These are phyloP conservation scores for Polychaeton citri DNA, from an alignment of 2,329 filamentous ascomycete genomes.

Conservation along the genomic window DNA sequence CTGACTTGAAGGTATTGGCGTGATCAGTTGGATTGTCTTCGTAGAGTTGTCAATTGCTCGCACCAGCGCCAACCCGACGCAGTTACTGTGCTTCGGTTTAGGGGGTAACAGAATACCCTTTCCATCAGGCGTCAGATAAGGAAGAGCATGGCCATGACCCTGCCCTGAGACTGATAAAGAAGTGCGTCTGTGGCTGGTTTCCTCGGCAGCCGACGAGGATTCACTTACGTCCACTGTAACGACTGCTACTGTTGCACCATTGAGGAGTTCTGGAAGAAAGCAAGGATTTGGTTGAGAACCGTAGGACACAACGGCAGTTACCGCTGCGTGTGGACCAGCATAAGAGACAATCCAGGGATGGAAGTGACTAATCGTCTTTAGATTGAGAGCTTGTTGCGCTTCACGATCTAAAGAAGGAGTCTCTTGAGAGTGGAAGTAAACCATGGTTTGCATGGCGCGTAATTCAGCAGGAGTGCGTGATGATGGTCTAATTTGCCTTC, in stretches of 20 bases:
- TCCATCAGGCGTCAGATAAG: conserved; percentile 45
- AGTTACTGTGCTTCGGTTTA: conserved; percentile 45
- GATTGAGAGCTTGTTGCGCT: conserved; percentile 30
- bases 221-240: conserved; percentile 44
- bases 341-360: conserved; percentile 53
- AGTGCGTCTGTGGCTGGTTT: conserved; percentile 1
- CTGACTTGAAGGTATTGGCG: conserved; percentile 36
- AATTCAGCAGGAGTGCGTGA: conserved; percentile 52
- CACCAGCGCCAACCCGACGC: conserved; percentile 55
- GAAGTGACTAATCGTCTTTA: conserved; percentile 41
- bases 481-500: conserved; percentile 46
- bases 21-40: conserved; percentile 49
- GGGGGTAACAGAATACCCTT: conserved; percentile 36
- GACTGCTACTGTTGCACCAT: conserved; percentile 56
- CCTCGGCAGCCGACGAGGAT: neutral
- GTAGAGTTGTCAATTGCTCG: conserved; percentile 49
- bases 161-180: neutral
- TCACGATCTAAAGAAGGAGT: neutral
- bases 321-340: conserved; percentile 33
- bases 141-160: conserved; percentile 42
- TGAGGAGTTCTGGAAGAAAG: conserved; percentile 51
- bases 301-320: conserved; percentile 56
- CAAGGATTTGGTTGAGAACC: conserved; percentile 48
- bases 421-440: conserved; percentile 52
- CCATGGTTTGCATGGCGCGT: conserved; percentile 63